Percentiles rank a stretch among this genome's conserved stretches.
Evolutionary conservation across 106 monocot species (phyloP).

Genomic region (Phalaenopsis aphrodite): DNA sequence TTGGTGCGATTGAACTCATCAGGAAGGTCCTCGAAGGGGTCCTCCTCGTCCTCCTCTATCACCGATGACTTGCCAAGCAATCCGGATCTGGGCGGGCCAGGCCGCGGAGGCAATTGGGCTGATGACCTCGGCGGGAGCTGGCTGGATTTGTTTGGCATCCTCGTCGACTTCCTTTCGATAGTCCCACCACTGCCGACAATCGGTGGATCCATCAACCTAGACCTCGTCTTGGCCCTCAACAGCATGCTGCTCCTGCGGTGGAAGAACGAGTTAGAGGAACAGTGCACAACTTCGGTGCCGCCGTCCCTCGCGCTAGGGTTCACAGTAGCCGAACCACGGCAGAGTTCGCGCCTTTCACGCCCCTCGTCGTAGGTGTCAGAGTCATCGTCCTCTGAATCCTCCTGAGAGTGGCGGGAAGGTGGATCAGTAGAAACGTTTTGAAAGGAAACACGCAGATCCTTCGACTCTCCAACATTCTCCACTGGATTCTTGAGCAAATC

Average conservation of each 20-base stretch:
- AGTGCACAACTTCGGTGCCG: slow-evolving; percentile 18
- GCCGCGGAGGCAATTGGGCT: neutral
- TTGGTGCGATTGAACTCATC: slow-evolving; percentile 24
- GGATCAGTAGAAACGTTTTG: slow-evolving; percentile 19
- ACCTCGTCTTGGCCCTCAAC: slow-evolving; percentile 29
- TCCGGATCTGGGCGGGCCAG: slow-evolving; percentile 9
- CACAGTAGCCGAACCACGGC: neutral
- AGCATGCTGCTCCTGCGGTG: slow-evolving; percentile 4
- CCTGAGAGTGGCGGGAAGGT: neutral
- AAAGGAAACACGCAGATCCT: slow-evolving; percentile 58
- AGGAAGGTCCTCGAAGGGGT: slow-evolving; percentile 63
- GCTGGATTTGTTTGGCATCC: slow-evolving; percentile 11
- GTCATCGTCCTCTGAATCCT: slow-evolving; percentile 1
- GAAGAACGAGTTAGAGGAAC: slow-evolving; percentile 25
- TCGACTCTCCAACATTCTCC: slow-evolving; percentile 15
- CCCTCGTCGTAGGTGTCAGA: slow-evolving; percentile 12
- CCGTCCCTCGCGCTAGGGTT: neutral
- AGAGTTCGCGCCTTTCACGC: neutral
- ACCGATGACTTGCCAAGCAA: neutral
- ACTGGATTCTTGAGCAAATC: slow-evolving; percentile 31
- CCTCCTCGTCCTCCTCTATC: slow-evolving; percentile 74
- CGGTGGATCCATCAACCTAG: slow-evolving; percentile 31
- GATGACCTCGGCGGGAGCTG: slow-evolving; percentile 9
- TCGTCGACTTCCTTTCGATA: slow-evolving; percentile 5
- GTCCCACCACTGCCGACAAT: neutral